Evolutionary conservation across 495 filamentous ascomycete genomes (phyloP).

Genomic region (Aspergillus ellipticus): DNA sequence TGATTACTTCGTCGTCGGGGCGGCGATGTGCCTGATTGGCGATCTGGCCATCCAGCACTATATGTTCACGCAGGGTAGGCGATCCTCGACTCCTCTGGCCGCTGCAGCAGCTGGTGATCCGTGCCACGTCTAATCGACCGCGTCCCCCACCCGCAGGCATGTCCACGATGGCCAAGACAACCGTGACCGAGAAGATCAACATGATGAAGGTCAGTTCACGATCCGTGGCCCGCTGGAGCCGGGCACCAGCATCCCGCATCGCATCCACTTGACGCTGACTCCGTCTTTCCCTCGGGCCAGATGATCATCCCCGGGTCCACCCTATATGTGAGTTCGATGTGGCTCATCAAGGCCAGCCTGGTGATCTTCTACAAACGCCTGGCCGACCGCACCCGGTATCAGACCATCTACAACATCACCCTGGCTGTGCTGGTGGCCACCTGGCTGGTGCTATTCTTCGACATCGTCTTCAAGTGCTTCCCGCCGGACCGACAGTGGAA

Average conservation of each 20-base stretch:
- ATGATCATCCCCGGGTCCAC: conserved; percentile 27
- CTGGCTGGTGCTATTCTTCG: conserved; percentile 22
- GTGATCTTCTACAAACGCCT: conserved; percentile 26
- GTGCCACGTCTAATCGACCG: not conserved
- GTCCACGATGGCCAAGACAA: conserved; percentile 15
- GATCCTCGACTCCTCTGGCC: not conserved
- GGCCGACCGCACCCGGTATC: conserved; percentile 21
- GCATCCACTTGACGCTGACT: not conserved
- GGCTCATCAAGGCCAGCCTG: conserved; percentile 24
- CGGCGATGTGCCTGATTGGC: conserved; percentile 16
- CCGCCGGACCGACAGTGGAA: conserved; percentile 18
- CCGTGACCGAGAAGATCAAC: conserved; percentile 8
- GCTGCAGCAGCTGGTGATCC: not conserved
- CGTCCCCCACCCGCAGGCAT: conserved; percentile 15
- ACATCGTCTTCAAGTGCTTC: conserved; percentile 24
- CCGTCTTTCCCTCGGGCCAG: conserved; percentile 1
- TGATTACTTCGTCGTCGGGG: conserved; percentile 14
- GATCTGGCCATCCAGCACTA: conserved; percentile 24
- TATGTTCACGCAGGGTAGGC: conserved; percentile 23
- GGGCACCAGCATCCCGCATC: not conserved
- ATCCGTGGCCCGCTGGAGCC: not conserved
- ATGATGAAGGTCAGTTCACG: conserved; percentile 22
- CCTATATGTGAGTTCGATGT: conserved; percentile 22
- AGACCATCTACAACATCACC: conserved; percentile 22
- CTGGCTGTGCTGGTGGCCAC: conserved; percentile 18